Base-by-base conservation (phyloP, 164 flowering plant species). In the Aristolochia contorta region DNA sequence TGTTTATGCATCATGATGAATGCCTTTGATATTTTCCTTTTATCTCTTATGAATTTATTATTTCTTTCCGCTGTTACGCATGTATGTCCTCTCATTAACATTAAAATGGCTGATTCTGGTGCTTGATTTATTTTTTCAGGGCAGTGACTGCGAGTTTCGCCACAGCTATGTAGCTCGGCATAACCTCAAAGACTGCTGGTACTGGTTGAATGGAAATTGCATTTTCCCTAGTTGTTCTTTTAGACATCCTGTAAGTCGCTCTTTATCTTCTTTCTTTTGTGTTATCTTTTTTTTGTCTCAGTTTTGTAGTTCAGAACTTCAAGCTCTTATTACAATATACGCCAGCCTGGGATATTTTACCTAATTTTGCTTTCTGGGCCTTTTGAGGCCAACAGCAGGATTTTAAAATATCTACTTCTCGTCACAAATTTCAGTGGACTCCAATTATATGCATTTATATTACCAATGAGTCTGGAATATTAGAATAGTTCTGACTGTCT, bases 121-220 rank as follows among this genome's bases (percentile, higher is more conserved):
- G 43, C 43, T 37, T 37, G 22, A 18, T 49, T 48, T 48, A 32
- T 46, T 27, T 58, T 24, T 58, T 50, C 77, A 91, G 98, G 98
- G 98, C 71, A 77, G 73, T 71, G 98, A 91, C 72, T 91, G 98
- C 56, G 98, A 91, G 74, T 91, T 78, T 66, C 92, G 98, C 6
- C 98, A 91, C 57, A 91, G 98, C 71, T 95, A 89, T 60, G 67
- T 71, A 72, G 98, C 98, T 12, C 75, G 95, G 58, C 67, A 85
- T 43, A 91, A 91, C 68, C 98, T 96, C 12, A 77, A 91, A 64
- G 98, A 91, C 67, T 91, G 98, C 69, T 91, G 76, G 73, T 89
- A 52, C 70, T 91, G 98, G 98, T 62, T 89, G 70, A 78, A 84
- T 72, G 80, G 93, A 9, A 83, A 76, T 74, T 91, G 98, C 78